These are phyloP conservation scores for Jimgerdemannia flammicorona DNA, from an alignment of 192 early-diverging fungal genomes.

Conservation along the genomic window DNA sequence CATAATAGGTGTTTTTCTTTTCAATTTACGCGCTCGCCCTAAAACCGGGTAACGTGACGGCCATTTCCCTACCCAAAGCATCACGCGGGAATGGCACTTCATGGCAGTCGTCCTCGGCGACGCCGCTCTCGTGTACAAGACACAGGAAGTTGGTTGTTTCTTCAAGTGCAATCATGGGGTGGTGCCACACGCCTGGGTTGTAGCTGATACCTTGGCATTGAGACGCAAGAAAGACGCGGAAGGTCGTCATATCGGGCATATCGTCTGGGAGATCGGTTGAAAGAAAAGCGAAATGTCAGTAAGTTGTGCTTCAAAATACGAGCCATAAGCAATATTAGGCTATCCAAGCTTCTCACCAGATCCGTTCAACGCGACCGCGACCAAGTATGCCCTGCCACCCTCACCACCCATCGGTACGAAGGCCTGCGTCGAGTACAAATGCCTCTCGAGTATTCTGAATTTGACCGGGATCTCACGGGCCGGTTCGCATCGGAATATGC, in stretches of 20 bases:
- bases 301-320: background rate
- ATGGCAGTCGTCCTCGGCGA: conserved; percentile 71
- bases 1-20: background rate
- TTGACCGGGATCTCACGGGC: conserved; percentile 25
- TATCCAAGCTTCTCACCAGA: conserved; percentile 4
- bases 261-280: conserved; percentile 34
- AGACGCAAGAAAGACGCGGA: conserved; percentile 71
- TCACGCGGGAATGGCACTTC: conserved; percentile 24
- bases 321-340: background rate
- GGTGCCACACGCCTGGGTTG: conserved; percentile 81
- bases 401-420: conserved; percentile 76
- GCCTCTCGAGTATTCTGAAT: conserved; percentile 79
- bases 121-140: conserved; percentile 77
- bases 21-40: background rate
- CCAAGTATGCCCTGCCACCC: conserved; percentile 58
- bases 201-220: conserved; percentile 82
- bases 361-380: conserved; percentile 78
- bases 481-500: conserved; percentile 62
- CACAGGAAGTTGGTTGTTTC: conserved; percentile 60
- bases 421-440: conserved; percentile 78
- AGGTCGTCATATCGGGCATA: conserved; percentile 65
- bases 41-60: background rate
- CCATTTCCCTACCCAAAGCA: background rate
- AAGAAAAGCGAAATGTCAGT: background rate
- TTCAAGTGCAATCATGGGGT: conserved; percentile 80